Percentiles rank a stretch among this genome's conserved stretches.
Evolutionary conservation across 371 early-diverging fungal species (phyloP).

Genomic region (Encephalitozoon hellem): DNA sequence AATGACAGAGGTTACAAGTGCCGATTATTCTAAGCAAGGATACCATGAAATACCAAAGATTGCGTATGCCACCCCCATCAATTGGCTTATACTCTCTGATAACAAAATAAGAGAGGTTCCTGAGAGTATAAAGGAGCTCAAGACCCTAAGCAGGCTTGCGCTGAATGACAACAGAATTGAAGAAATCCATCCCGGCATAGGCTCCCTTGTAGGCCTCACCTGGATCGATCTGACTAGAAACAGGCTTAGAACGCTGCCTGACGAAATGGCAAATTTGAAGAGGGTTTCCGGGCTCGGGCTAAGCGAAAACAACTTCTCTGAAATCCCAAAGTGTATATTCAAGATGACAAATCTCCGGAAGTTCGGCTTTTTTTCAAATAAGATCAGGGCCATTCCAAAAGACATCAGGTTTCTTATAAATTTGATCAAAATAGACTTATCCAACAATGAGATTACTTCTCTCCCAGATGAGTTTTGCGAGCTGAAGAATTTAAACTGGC

Average conservation of each 20-base stretch:
- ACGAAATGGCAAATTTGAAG: slow-evolving; percentile 60
- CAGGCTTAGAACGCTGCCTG: slow-evolving; percentile 58
- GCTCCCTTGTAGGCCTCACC: slow-evolving; percentile 46
- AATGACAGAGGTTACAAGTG: slow-evolving; percentile 35
- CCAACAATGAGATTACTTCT: slow-evolving; percentile 63
- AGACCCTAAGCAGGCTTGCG: slow-evolving; percentile 57
- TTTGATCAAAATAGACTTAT: slow-evolving; percentile 64
- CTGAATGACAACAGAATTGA: slow-evolving; percentile 61
- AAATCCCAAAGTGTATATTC: slow-evolving; percentile 62
- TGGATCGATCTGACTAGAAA: slow-evolving; percentile 62
- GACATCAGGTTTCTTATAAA: slow-evolving; percentile 58
- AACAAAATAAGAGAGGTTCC: slow-evolving; percentile 56
- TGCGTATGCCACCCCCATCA: slow-evolving; percentile 20
- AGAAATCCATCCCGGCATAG: slow-evolving; percentile 41
- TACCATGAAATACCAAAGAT: slow-evolving; percentile 38
- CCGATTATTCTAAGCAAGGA: slow-evolving; percentile 36
- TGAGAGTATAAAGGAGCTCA: slow-evolving; percentile 47
- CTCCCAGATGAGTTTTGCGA: slow-evolving; percentile 64
- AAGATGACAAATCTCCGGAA: slow-evolving; percentile 62
- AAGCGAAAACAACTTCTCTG: slow-evolving; percentile 61
- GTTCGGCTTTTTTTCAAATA: slow-evolving; percentile 66
- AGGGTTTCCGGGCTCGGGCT: slow-evolving; percentile 63
- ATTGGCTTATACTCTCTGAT: slow-evolving; percentile 61
- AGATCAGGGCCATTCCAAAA: slow-evolving; percentile 56
- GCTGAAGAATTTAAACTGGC: slow-evolving; percentile 64